Evolutionary conservation across 495 filamentous ascomycete genomes (phyloP).

Genomic region (Lindgomyces ingoldianus): DNA sequence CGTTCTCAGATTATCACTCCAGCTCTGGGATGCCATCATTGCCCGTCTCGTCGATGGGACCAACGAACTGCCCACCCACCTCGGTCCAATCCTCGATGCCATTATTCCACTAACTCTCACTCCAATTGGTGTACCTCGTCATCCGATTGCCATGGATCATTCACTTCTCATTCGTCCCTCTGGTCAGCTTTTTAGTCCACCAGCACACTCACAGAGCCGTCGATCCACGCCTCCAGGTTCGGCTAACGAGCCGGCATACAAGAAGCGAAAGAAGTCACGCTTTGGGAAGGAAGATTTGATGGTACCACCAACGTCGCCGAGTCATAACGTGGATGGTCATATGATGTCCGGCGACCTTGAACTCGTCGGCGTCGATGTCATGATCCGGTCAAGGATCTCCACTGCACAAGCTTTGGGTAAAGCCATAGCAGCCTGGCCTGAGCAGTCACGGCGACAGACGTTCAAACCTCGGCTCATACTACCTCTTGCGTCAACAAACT

Average conservation of each 20-base stretch:
- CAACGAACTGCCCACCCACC: conserved; percentile 35
- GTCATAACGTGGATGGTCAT: conserved; percentile 94
- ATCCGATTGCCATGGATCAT: conserved; percentile 87
- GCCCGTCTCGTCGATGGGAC: conserved; percentile 53
- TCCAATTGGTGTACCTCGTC: conserved; percentile 85
- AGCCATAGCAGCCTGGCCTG: conserved; percentile 64
- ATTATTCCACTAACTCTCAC: conserved; percentile 79
- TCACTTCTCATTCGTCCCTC: conserved; percentile 90
- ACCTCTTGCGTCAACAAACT: conserved; percentile 68
- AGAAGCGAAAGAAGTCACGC: conserved; percentile 78
- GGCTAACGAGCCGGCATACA: conserved; percentile 56
- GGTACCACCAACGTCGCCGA: conserved; percentile 50
- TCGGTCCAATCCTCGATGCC: conserved; percentile 69
- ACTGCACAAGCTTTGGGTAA: conserved; percentile 81
- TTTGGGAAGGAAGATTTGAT: conserved; percentile 65
- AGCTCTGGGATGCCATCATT: conserved; percentile 82
- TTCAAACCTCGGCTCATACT: conserved; percentile 62
- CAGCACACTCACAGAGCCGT: conserved; percentile 41
- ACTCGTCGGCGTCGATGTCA: conserved; percentile 81
- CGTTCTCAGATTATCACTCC: conserved; percentile 73
- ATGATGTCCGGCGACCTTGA: conserved; percentile 98
- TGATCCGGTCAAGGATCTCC: conserved; percentile 84
- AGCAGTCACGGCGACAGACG: conserved; percentile 44
- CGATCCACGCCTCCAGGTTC: conserved; percentile 62
- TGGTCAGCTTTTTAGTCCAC: conserved; percentile 70